Evolutionary conservation across 768 basidiomycete species (phyloP), one percentile per base, ranked within the genome.

Genomic region (Lepiota venenata): DNA sequence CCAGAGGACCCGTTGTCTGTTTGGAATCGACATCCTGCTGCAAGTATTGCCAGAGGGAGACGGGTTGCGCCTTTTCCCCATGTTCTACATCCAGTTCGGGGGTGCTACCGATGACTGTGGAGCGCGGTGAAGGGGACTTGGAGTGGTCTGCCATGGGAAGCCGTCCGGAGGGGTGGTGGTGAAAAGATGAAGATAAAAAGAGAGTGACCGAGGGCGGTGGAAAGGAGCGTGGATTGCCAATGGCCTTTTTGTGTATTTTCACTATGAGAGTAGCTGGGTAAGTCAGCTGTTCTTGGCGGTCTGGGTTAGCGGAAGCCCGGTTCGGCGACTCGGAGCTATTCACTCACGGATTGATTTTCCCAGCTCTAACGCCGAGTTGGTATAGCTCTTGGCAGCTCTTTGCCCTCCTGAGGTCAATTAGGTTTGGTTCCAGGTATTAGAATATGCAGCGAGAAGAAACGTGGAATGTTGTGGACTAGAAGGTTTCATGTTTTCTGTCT

Each of bases 21-120:
- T 70, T 71, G 1, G 81, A 76, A 59, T 84, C 79, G 45, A 84
- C 77, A 47, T 83, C 79, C 43, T 67, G 56, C 55, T 68, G 69
- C 27, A 77, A 60, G 49, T 71, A 69, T n/a, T 63, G 47, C 73
- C 72, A 75, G 32, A 74, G 60, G 25, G 69, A 74, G 9, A 53
- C 21, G 14, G 39, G 14, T 27, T 37, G 21, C 22, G 43, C 41
- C n/a, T 50, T n/a, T 36, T 48, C 47, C 12, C 55, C 46, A 10
- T 47, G 46, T 36, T 56, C 57, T 14, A 44, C 37, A 9, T 59
- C 55, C 11, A 12, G 18, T 4, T 38, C 49, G 16, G 14, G 38
- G 39, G 15, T 20, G 16, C 46, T 44, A 2, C 22, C 37, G 50
- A 22, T 48, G 41, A 42, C 10, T 12, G 16, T 27, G 48, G 25